Conservation (phyloP, 1,139 yeast genomes). For the Taiozyma sp. region DNA sequence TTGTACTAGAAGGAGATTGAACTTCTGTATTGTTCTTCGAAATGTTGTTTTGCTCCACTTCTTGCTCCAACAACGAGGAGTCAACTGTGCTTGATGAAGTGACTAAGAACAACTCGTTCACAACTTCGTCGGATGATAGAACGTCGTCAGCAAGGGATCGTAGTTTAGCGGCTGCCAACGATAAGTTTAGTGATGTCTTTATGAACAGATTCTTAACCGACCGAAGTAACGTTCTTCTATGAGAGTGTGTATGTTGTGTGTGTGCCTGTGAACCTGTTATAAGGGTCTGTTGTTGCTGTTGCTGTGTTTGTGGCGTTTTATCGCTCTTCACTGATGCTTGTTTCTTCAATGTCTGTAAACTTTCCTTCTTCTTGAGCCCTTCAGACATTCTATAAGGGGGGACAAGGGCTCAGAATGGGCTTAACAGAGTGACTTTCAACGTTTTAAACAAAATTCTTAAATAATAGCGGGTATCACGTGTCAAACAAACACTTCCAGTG, state of each 20-base stretch:
- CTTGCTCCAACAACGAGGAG: constrained; percentile 17
- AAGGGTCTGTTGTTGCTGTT: not conserved
- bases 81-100: constrained; percentile 19
- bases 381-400: not conserved
- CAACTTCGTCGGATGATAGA: constrained; percentile 23
- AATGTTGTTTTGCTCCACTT: constrained; percentile 1
- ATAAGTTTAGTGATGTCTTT: constrained; percentile 17
- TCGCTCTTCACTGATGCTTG: constrained; percentile 1
- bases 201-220: constrained; percentile 14
- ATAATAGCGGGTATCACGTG: no score
- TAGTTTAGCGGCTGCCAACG: constrained; percentile 15
- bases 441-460: no score
- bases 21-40: not conserved
- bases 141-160: constrained; percentile 23
- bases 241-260: not conserved
- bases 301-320: not conserved
- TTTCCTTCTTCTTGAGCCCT: not conserved
- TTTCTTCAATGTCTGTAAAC: not conserved
- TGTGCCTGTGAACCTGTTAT: not conserved
- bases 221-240: constrained; percentile 6
- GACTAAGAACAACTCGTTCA: constrained; percentile 22
- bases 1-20: not conserved
- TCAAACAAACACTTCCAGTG: no score
- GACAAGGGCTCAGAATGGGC: no score
- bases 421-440: not conserved